Evolutionary conservation across 176 grass and related monocot genomes (phyloP).

Genomic region (Guadua angustifolia): DNA sequence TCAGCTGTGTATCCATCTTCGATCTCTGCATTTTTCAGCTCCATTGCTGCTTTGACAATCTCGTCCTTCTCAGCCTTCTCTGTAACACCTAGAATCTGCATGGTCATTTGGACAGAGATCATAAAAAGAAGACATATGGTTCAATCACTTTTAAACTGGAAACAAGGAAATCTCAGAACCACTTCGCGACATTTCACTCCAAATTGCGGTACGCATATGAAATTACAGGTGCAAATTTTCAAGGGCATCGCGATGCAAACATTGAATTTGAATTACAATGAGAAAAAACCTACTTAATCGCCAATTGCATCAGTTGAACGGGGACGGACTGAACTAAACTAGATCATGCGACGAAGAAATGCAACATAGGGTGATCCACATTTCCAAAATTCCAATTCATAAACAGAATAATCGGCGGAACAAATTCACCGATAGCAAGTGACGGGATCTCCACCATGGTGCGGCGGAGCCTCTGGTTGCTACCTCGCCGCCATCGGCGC

Average conservation of each 20-base stretch:
- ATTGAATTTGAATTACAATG: not conserved
- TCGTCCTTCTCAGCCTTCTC: no score
- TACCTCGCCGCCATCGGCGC: no score
- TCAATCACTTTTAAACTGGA: no score
- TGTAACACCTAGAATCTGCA: no score
- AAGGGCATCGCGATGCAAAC: not conserved
- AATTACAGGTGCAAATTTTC: slow-evolving; percentile 2
- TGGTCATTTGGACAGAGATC: no score
- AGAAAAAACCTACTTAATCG: not conserved
- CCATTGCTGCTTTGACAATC: no score
- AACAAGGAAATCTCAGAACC: not conserved
- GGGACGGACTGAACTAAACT: not conserved
- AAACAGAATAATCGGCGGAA: not conserved
- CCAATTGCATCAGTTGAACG: not conserved
- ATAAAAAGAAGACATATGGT: no score
- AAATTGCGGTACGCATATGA: not conserved
- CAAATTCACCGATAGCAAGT: slow-evolving; percentile 84
- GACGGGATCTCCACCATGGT: slow-evolving; percentile 83
- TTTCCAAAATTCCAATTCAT: slow-evolving; percentile 29
- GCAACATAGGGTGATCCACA: not conserved
- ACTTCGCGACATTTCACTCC: not conserved
- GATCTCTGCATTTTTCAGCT: no score
- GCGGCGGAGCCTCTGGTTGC: no score
- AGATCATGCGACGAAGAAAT: no score
- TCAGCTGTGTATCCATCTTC: no score